Evolutionary conservation across 192 early-diverging fungal species (phyloP).

Genomic region (Backusella tuberculispora): DNA sequence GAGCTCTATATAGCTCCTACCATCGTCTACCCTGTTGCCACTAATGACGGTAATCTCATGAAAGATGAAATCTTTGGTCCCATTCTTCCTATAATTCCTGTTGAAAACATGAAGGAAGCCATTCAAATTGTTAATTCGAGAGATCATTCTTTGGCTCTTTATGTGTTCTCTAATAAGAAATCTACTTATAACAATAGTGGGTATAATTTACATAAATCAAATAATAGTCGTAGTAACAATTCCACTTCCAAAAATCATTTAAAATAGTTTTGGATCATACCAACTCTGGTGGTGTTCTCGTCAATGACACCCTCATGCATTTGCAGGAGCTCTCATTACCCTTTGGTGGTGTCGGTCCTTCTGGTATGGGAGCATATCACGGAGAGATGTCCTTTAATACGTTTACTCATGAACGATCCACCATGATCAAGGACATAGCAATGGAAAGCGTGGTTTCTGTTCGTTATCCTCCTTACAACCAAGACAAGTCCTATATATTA

Average conservation of each 20-base stretch:
- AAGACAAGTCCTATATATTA: conserved; percentile 30
- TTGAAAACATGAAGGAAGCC: conserved; percentile 41
- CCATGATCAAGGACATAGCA: conserved; percentile 47
- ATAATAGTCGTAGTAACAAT: too few relatives aligned
- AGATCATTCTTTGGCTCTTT: conserved; percentile 35
- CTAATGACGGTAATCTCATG: conserved; percentile 46
- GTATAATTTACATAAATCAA: conserved; percentile 45
- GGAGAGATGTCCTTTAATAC: conserved; percentile 71
- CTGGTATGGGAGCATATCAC: conserved; percentile 81
- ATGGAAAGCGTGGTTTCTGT: conserved; percentile 42
- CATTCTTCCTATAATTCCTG: conserved; percentile 57
- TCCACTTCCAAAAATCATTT: background rate
- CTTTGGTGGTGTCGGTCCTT: conserved; percentile 82
- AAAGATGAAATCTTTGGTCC: conserved; percentile 74
- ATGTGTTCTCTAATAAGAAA: conserved; percentile 35
- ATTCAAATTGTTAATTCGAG: conserved; percentile 35
- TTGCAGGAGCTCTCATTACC: conserved; percentile 59
- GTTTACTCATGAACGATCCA: conserved; percentile 72
- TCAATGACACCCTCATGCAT: conserved; percentile 81
- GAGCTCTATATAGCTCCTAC: conserved; percentile 63
- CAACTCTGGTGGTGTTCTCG: conserved; percentile 65
- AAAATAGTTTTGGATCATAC: conserved; percentile 45
- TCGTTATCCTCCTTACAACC: conserved; percentile 43
- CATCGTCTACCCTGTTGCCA: conserved; percentile 52
- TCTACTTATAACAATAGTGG: conserved; percentile 31